phyloP scores from a whole-genome alignment of 2,329 filamentous ascomycete species.

The Didymellaceae sp. region DNA sequence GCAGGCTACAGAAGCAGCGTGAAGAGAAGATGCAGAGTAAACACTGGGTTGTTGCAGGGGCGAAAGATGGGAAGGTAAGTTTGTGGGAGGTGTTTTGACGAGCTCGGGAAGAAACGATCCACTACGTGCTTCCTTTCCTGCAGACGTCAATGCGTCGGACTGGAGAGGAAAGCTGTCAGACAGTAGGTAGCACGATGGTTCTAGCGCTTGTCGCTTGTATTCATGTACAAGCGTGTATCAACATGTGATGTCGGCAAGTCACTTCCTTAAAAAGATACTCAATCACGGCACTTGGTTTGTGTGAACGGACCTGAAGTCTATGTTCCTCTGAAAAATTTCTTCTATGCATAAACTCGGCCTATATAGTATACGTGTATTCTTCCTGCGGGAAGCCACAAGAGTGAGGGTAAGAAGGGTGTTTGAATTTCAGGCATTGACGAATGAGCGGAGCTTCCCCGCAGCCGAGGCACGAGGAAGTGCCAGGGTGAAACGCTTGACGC shows the following conservation, averaged over 20 bases:
- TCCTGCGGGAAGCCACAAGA: no score
- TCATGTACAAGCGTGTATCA: not conserved
- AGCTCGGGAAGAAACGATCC: no score
- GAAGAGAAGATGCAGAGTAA: constrained; percentile 67
- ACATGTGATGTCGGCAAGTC: no score
- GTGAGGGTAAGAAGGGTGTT: no score
- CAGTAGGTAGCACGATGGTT: not conserved
- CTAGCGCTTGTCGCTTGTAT: not conserved
- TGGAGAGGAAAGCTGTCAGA: not conserved
- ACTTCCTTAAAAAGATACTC: no score
- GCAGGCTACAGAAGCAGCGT: constrained; percentile 42
- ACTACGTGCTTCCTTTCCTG: no score
- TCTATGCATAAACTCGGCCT: no score
- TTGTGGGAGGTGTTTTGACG: constrained; percentile 90
- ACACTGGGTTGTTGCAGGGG: constrained; percentile 89
- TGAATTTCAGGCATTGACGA: constrained; percentile 9
- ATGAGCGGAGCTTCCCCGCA: constrained; percentile 21
- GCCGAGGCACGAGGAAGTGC: constrained; percentile 23
- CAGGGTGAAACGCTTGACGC: constrained; percentile 19
- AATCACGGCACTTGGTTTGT: no score
- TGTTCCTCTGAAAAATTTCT: no score
- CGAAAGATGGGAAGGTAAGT: constrained; percentile 94
- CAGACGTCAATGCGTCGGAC: no score
- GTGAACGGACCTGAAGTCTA: no score
- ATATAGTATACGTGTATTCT: no score